A percentile compares a stretch with the other conserved stretches of the same genome.
These are phyloP conservation scores for Phaffia rhodozyma DNA, from an alignment of 1,284 basidiomycete genomes.

Conservation along the genomic window DNA sequence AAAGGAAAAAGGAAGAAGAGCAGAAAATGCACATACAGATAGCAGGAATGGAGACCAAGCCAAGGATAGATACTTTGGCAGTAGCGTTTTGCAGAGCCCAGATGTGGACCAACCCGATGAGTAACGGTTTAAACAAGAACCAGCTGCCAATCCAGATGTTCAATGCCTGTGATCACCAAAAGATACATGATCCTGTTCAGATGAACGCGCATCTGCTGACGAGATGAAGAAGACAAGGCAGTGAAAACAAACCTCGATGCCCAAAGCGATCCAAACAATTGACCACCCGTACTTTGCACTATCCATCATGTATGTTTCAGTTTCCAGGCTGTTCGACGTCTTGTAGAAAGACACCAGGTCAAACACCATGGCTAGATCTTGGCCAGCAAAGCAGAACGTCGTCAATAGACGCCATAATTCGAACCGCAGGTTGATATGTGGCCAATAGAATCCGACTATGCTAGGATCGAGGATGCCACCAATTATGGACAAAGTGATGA, in stretches of 20 bases:
- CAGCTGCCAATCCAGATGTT: background rate
- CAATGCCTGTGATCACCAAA: background rate
- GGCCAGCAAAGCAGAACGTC: conserved; percentile 7
- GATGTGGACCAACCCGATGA: conserved; percentile 7
- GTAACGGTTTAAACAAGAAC: conserved; percentile 13
- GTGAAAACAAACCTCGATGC: conserved; percentile 3
- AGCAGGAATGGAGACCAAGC: background rate
- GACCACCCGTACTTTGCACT: conserved; percentile 8
- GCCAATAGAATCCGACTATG: background rate
- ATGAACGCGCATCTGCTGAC: background rate
- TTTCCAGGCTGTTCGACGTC: conserved; percentile 5
- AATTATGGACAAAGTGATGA: too few relatives aligned
- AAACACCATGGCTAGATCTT: conserved; percentile 10
- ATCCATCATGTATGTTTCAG: conserved; percentile 11
- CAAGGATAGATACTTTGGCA: conserved; percentile 1
- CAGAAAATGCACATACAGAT: background rate
- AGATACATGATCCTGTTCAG: background rate
- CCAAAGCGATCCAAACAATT: background rate
- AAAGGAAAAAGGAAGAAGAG: background rate
- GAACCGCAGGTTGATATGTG: background rate
- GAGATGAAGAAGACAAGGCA: too few relatives aligned
- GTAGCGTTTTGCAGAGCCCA: conserved; percentile 2
- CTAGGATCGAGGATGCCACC: too few relatives aligned
- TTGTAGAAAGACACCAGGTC: conserved; percentile 15
- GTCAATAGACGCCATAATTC: conserved; percentile 15